Evolutionary conservation across 495 filamentous ascomycete species (phyloP).

Genomic region (Parmelia sp.): DNA sequence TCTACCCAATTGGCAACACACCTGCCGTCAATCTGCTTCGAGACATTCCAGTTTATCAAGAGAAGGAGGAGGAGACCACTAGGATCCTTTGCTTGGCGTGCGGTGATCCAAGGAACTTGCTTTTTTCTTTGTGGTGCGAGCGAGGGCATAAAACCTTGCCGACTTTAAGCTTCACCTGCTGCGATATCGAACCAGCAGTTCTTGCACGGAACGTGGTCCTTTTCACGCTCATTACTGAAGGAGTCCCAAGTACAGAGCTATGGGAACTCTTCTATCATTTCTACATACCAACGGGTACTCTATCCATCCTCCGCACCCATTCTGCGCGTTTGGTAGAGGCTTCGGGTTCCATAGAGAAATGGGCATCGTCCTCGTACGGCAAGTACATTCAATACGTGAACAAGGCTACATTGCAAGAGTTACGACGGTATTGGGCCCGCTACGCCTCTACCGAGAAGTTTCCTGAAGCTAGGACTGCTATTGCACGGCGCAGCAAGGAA

Average conservation of each 20-base stretch:
- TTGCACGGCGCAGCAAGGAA: constrained; percentile 7
- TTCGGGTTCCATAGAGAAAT: constrained; percentile 33
- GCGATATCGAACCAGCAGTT: constrained; percentile 42
- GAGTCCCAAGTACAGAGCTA: constrained; percentile 29
- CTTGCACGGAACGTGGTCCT: constrained; percentile 50
- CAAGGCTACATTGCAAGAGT: constrained; percentile 29
- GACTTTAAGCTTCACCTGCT: constrained; percentile 37
- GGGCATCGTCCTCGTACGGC: constrained; percentile 35
- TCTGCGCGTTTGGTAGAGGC: constrained; percentile 35
- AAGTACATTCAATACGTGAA: constrained; percentile 34
- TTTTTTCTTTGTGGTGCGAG: constrained; percentile 37
- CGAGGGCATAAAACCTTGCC: constrained; percentile 1
- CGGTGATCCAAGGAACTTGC: constrained; percentile 45
- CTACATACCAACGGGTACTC: constrained; percentile 36
- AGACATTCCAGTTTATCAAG: constrained; percentile 33
- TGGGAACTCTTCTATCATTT: constrained; percentile 54
- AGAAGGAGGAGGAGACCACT: constrained; percentile 36
- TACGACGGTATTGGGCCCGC: constrained; percentile 33
- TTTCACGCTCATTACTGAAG: constrained; percentile 40
- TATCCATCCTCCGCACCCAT: constrained; percentile 34
- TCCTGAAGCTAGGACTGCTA: constrained; percentile 21
- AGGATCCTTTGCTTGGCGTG: constrained; percentile 48
- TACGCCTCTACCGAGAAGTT: constrained; percentile 25
- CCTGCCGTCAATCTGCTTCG: constrained; percentile 45
- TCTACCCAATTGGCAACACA: constrained; percentile 47